Base-by-base conservation (phyloP, 192 early-diverging fungal species). In the Entophlyctis helioformis region DNA sequence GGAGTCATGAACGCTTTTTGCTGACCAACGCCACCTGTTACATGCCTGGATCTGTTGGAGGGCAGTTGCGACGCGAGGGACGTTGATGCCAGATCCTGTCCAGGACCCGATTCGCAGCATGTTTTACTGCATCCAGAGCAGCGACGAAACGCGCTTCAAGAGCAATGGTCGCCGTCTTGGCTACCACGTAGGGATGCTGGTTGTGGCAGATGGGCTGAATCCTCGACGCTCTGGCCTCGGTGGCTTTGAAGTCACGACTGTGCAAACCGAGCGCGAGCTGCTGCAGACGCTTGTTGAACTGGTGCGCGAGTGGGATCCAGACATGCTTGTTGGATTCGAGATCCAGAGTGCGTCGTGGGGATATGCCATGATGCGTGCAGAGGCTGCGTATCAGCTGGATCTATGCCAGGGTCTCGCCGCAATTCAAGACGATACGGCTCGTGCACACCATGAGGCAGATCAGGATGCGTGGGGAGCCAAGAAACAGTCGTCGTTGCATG, bases 281-380 rank as follows among this genome's bases (percentile, higher is more conserved):
- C 48, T 93, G 25, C 49, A 63, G 8, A 43, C 44, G 1, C 27
- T 93, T 6, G 57, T 80, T 29, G 38, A 66, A 1, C 63, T 64
- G 33, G 72, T 85, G 2, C 66, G 74, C 0, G 39, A 42, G 4
- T 61, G 64, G 31, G 90, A 96, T 56, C 91, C 91, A 0, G 91
- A 96, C 48, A 74, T 96, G 36, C 49, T 95, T 18, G 63, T 80
- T 9, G 93, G 93, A 1, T 96, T 85, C 47, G 91, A 96, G 33
- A 51, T 95, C 3, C 81, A 96, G 28, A 69, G 61, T 18, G 46
- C 76, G 8, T 93, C 89, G 0, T 96, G 91, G 93, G 93, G 93
- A 2, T 96, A 87, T 6, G 53, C 87, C 8, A 57, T 88, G 18
- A 79, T 86, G 37, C 74, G 84, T 6, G 62, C 67, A 1, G 37